Base-by-base conservation (phyloP, 805 yeast genomes). In the Cephaloascus albidus region DNA sequence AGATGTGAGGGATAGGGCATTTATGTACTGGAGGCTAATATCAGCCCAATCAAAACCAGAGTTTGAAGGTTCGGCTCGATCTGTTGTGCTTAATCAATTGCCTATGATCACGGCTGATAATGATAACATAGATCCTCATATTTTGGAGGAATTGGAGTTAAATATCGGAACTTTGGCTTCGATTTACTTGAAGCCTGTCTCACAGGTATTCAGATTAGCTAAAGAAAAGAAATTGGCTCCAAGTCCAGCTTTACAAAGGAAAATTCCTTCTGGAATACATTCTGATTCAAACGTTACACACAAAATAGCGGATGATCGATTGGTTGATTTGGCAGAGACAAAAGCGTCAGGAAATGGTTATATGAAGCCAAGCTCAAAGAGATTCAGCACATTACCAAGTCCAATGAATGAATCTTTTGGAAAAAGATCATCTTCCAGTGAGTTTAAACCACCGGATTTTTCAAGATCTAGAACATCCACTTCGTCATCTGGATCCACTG, bases 1-100 rank as follows among this genome's bases (percentile, higher is more conserved):
- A 0, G 97, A 90, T 58, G 58, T 88, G 10, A 70, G 97, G 44
- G 94, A 86, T 46, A 62, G 96, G 32, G 96, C 90, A 0, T 81
- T 68, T 51, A 78, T 86, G 60, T 89, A 90, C 60, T 83, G 95
- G 93, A 69, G 95, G 41, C 59, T 89, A 20, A 59, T 89, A 4
- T 76, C 93, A 1, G 44, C 69, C 4, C 19, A 16, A 17, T 43
- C 58, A 1, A 52, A 50, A 14, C 35, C 47, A 16, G 66, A 64
- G 36, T 66, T 66, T 30, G 61, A 54, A 4, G 65, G 65, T 16
- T 60, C 66, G 2, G 63, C 77, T 3, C 57, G 61, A 38, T 68
- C 66, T 18, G 69, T 89, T n/a, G 69, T 88, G 10, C 68, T 78
- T 46, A 76, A 78, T 12, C 63, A 65, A 3, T 49, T 76, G 17